Percentiles rank a stretch among this genome's conserved stretches.
phyloP scores from a whole-genome alignment of 2,329 filamentous ascomycete genomes.

The Ustilaginoidea virens region DNA sequence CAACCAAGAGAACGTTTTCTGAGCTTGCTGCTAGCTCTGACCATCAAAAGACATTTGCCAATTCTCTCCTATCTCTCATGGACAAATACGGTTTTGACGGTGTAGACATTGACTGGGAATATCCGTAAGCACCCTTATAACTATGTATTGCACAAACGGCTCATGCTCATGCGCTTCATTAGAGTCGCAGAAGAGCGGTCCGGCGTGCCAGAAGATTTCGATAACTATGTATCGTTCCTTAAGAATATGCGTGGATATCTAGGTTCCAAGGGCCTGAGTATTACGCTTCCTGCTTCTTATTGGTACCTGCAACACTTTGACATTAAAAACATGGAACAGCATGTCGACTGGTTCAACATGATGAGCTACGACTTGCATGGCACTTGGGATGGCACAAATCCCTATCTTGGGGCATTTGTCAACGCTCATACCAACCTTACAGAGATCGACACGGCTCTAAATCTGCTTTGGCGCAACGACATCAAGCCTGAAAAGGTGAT shows the following conservation, averaged over 20 bases:
- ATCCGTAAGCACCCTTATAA: slow-evolving; percentile 1
- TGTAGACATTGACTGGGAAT: slow-evolving; percentile 3
- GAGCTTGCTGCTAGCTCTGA: slow-evolving; percentile 4
- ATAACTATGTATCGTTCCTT: slow-evolving; percentile 11
- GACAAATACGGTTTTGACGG: slow-evolving; percentile 1
- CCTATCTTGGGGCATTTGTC: slow-evolving; percentile 10
- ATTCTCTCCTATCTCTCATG: neutral
- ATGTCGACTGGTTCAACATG: slow-evolving; percentile 26
- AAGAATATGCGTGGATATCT: slow-evolving; percentile 7
- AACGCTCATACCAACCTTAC: slow-evolving; percentile 30
- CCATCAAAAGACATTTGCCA: neutral
- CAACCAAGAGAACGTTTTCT: slow-evolving; percentile 6
- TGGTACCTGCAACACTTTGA: slow-evolving; percentile 8
- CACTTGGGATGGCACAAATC: slow-evolving; percentile 20
- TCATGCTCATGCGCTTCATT: neutral
- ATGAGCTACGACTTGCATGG: slow-evolving; percentile 31
- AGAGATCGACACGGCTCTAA: slow-evolving; percentile 25
- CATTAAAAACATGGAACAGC: slow-evolving; percentile 5
- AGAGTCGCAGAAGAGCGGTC: slow-evolving; percentile 12
- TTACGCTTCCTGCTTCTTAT: slow-evolving; percentile 5
- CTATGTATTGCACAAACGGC: too few species aligned
- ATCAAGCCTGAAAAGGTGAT: slow-evolving; percentile 24
- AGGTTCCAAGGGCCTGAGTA: slow-evolving; percentile 3
- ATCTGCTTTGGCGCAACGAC: slow-evolving; percentile 31
- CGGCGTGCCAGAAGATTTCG: slow-evolving; percentile 10